Conservation (phyloP, 345 rosid genomes). For the Kandelia obovata region DNA sequence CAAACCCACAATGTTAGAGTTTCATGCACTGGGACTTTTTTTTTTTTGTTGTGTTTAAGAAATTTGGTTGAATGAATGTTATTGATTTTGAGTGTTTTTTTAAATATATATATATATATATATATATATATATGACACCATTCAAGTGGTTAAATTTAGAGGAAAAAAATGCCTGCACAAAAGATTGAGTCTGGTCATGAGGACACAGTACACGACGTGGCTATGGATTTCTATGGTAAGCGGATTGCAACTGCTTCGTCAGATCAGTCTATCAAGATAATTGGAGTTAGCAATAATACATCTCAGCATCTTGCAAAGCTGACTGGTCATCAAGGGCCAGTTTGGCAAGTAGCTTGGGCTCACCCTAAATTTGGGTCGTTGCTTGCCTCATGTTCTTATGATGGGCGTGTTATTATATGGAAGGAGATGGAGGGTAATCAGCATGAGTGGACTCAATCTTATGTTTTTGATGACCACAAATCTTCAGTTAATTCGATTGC, state of each 20-base stretch:
- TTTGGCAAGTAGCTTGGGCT: conserved; percentile 28
- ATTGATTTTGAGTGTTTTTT: no score
- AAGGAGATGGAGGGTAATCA: conserved; percentile 23
- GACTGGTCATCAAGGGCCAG: conserved; percentile 24
- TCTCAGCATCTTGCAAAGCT: conserved; percentile 26
- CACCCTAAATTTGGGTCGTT: conserved; percentile 24
- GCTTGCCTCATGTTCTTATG: conserved; percentile 27
- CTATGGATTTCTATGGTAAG: conserved; percentile 42
- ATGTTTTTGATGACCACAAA: conserved; percentile 19
- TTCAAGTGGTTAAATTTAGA: not conserved
- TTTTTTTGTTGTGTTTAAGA: no score
- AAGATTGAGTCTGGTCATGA: conserved; percentile 38
- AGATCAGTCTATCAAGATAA: conserved; percentile 30
- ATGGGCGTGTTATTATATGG: conserved; percentile 22
- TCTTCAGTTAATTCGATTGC: conserved; percentile 24
- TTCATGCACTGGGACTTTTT: no score
- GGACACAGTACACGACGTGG: conserved; percentile 37
- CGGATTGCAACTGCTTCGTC: conserved; percentile 32
- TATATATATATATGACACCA: no score
- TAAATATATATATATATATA: no score
- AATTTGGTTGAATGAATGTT: no score
- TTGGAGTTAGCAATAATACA: conserved; percentile 33
- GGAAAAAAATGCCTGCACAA: conserved; percentile 27
- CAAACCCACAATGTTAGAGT: no score
- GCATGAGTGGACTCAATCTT: conserved; percentile 23